Evolutionary conservation across 441 rosid genomes (phyloP).

Genomic region (Rhodomyrtus psidioides): DNA sequence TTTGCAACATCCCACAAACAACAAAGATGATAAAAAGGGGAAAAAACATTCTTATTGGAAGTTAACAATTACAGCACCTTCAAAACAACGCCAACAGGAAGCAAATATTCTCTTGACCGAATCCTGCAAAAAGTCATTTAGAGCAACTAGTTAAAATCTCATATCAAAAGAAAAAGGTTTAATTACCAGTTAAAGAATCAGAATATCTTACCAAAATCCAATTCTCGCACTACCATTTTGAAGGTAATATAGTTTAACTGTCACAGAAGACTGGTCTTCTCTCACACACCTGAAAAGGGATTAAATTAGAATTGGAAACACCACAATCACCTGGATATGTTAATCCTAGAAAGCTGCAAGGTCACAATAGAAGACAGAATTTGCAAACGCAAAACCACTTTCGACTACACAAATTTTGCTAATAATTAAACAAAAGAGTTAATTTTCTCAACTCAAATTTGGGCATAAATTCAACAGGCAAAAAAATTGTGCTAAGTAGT

Average conservation of each 20-base stretch:
- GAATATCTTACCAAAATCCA: conserved; percentile 79
- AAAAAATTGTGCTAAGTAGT: background rate
- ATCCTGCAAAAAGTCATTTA: conserved; percentile 46
- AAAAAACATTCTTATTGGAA: background rate
- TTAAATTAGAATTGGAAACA: conserved; percentile 3
- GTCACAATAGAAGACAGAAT: background rate
- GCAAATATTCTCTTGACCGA: conserved; percentile 78
- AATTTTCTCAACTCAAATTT: background rate
- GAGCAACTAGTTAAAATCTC: conserved; percentile 3
- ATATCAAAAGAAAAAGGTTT: background rate
- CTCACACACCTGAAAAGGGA: conserved; percentile 69
- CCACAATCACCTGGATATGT: background rate
- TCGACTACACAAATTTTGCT: background rate
- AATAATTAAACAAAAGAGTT: background rate
- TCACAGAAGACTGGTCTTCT: conserved; percentile 84
- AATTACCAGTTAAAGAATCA: background rate
- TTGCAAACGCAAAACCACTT: background rate
- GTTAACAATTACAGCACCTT: conserved; percentile 39
- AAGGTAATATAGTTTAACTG: conserved; percentile 79
- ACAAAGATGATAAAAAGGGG: background rate
- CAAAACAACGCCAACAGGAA: conserved; percentile 84
- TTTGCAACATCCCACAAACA: background rate
- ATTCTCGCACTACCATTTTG: conserved; percentile 93
- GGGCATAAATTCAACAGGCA: background rate
- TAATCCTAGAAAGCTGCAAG: background rate